Percentiles rank a stretch among this genome's conserved stretches.
phyloP scores from a whole-genome alignment of 2,329 filamentous ascomycete genomes.

The Rhinocladiella mackenziei region DNA sequence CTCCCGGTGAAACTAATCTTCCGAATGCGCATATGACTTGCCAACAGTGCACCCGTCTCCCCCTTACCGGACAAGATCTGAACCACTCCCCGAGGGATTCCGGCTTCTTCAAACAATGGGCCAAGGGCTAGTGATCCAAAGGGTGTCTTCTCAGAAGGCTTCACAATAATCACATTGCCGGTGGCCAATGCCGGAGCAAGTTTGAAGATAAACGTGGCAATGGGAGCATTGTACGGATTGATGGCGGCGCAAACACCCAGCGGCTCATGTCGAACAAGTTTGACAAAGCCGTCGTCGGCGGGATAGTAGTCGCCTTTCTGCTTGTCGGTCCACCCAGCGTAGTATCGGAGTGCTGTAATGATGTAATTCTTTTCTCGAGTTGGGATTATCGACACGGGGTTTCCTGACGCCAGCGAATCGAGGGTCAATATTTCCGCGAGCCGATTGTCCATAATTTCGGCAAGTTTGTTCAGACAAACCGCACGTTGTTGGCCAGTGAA shows the following conservation, averaged over 20 bases:
- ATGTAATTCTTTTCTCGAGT: constrained; percentile 41
- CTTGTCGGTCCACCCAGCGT: constrained; percentile 41
- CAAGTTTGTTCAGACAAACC: constrained; percentile 43
- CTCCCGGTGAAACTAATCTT: constrained; percentile 64
- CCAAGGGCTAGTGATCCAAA: constrained; percentile 52
- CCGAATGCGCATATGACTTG: constrained; percentile 53
- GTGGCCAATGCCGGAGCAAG: constrained; percentile 48
- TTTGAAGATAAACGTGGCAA: constrained; percentile 37
- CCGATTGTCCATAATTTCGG: constrained; percentile 38
- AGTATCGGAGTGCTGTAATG: constrained; percentile 35
- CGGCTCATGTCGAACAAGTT: constrained; percentile 34
- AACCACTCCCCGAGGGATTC: constrained; percentile 60
- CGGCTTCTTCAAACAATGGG: constrained; percentile 50
- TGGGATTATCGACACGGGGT: constrained; percentile 59
- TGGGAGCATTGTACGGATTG: constrained; percentile 55
- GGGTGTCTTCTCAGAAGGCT: constrained; percentile 55
- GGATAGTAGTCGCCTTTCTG: constrained; percentile 40
- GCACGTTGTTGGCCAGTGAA: constrained; percentile 23
- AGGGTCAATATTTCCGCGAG: constrained; percentile 30
- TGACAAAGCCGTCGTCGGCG: constrained; percentile 38
- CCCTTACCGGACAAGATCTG: constrained; percentile 59
- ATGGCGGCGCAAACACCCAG: constrained; percentile 49
- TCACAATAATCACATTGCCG: constrained; percentile 53
- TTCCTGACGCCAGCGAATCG: constrained; percentile 40
- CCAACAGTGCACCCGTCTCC: constrained; percentile 55